These are phyloP conservation scores for Apiotrichum gamsii DNA, from an alignment of 1,284 basidiomycete genomes.

Conservation along the genomic window DNA sequence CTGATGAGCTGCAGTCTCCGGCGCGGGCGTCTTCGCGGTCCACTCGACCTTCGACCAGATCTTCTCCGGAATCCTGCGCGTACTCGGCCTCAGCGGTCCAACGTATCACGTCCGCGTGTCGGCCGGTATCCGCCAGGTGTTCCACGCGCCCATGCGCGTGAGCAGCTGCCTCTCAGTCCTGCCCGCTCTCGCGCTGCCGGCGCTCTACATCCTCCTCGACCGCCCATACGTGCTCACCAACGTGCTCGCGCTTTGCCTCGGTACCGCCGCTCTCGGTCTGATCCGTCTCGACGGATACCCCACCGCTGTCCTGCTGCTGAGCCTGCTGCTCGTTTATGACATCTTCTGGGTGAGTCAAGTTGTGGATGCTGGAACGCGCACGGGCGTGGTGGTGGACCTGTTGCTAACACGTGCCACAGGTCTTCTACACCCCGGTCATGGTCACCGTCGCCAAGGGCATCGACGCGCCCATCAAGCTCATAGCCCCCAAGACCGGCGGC, in stretches of 20 bases:
- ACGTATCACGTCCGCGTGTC: constrained; percentile 43
- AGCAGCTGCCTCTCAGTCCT: constrained; percentile 60
- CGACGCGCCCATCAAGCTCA: constrained; percentile 88
- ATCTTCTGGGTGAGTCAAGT: constrained; percentile 56
- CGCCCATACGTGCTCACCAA: constrained; percentile 72
- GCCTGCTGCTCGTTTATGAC: constrained; percentile 79
- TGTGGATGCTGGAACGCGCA: not conserved
- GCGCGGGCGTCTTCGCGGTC: constrained; percentile 41
- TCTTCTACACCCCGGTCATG: constrained; percentile 55
- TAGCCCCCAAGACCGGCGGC: constrained; percentile 69
- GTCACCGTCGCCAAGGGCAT: constrained; percentile 85
- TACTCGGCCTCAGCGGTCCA: constrained; percentile 17
- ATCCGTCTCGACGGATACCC: constrained; percentile 84
- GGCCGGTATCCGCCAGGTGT: constrained; percentile 39
- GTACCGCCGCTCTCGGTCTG: constrained; percentile 71
- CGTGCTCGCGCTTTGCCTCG: constrained; percentile 74
- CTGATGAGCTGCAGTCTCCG: constrained; percentile 27
- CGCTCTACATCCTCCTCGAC: constrained; percentile 58
- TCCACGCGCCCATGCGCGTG: constrained; percentile 43
- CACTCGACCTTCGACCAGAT: constrained; percentile 41
- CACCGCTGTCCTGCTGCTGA: constrained; percentile 77
- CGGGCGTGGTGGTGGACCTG: not conserved
- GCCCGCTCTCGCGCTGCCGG: constrained; percentile 60
- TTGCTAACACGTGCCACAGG: constrained; percentile 22
- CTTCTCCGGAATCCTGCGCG: constrained; percentile 20